Evolutionary conservation across 371 early-diverging fungal species (phyloP), one percentile per base, ranked within the genome.

Genomic region (Blyttiomyces sp.): DNA sequence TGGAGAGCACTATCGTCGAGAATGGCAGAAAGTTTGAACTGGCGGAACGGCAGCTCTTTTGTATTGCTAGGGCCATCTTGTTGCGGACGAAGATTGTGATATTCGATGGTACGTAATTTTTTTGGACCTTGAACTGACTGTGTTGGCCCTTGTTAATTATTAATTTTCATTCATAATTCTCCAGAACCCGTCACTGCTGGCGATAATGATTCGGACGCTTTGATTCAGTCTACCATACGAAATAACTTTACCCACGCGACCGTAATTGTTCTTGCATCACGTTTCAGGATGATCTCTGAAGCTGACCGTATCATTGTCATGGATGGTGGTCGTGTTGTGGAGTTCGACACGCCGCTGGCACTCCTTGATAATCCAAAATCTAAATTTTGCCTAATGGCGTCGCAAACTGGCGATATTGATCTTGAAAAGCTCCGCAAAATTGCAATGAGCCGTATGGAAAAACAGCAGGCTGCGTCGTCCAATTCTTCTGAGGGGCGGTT

Each of bases 301-400:
- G 49, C 69, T 27, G 80, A 81, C 62, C 62, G 77, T 16, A 70
- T 82, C 16, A 61, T 84, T 43, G 80, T 81, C 26, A 68, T 81
- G 80, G 72, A 75, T 35, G 71, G 69, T 32, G 79, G 87, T 7
- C 53, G 79, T 21, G 54, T 83, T 19, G 70, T 71, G 0, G 89
- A 90, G 65, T 86, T 86, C 66, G 88, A 85, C 77, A 75, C 81
- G 46, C 76, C 89, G 27, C 77, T 85, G 7, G 69, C 68, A 1
- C 54, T 87, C 34, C 68, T 91, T 19, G 65, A 75, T 45, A 68
- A 75, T 54, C 76, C 79, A 7, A 46, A 61, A 21, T 64, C 66
- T 33, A 74, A 73, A 60, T 71, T 77, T 35, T 69, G 66, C 5
- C 62, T 68, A 30, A 77, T 77, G 78, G 51, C 75, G 21, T 39